Conservation (phyloP, 2,329 filamentous ascomycete species). For the Ophiognomonia clavigignenti-juglandacearum region DNA sequence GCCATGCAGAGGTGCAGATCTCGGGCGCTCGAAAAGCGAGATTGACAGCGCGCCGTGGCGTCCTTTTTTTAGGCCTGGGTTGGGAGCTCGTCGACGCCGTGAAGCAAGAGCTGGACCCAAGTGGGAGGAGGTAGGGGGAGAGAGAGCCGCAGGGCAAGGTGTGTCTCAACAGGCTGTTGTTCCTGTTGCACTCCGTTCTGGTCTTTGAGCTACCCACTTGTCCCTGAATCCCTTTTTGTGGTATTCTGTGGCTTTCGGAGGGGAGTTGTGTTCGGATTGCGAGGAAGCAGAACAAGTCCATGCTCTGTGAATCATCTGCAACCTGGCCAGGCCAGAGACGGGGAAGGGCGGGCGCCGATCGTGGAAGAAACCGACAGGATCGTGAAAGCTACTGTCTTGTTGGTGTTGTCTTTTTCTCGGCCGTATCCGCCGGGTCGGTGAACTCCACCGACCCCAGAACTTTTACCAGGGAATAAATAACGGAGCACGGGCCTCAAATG, state of each 20-base stretch:
- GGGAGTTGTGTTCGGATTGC: too few relatives aligned
- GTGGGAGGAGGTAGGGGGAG: neutral
- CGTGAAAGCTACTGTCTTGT: neutral
- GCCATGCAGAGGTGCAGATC: slow-evolving; percentile 3
- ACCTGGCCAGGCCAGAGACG: too few relatives aligned
- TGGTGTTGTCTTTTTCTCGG: slow-evolving; percentile 4
- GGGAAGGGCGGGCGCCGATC: neutral
- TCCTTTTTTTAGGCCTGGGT: neutral
- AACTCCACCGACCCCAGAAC: slow-evolving; percentile 8
- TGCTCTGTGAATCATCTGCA: too few relatives aligned
- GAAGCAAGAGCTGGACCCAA: neutral
- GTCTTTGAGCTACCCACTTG: too few relatives aligned
- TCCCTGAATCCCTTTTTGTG: too few relatives aligned
- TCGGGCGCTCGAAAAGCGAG: slow-evolving; percentile 23
- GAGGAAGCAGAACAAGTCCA: too few relatives aligned
- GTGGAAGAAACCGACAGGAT: slow-evolving; percentile 4
- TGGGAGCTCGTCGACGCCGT: neutral
- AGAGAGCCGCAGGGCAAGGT: too few relatives aligned
- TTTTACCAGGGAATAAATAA: neutral
- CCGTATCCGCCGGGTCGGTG: slow-evolving; percentile 9
- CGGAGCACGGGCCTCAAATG: neutral
- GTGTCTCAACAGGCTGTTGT: too few relatives aligned
- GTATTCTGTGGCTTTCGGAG: too few relatives aligned
- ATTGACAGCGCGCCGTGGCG: slow-evolving; percentile 15
- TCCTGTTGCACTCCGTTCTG: too few relatives aligned